A percentile compares a stretch with the other conserved stretches of the same genome.
These are phyloP conservation scores for Botryotinia convoluta DNA, from an alignment of 2,329 filamentous ascomycete genomes.

Conservation along the genomic window DNA sequence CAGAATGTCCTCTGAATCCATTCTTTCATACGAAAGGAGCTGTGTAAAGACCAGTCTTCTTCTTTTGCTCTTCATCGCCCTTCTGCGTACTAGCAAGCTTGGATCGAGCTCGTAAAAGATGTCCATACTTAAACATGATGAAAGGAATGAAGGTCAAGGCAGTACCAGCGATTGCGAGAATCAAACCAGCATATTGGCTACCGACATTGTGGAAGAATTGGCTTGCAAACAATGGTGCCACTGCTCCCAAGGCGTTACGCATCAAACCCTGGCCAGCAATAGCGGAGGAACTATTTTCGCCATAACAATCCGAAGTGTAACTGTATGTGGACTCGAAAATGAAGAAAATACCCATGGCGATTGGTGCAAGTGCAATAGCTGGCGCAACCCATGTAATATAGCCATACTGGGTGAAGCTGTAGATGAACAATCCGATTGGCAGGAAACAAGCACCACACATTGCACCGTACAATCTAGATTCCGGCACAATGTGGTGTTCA, in stretches of 20 bases:
- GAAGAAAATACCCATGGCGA: constrained; percentile 19
- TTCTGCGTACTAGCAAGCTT: constrained; percentile 44
- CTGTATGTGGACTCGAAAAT: constrained; percentile 19
- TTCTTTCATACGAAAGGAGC: constrained; percentile 2
- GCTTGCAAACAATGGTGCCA: constrained; percentile 18
- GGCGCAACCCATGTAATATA: constrained; percentile 20
- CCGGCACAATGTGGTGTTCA: constrained; percentile 47
- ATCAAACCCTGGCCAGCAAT: constrained; percentile 19
- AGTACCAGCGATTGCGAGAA: constrained; percentile 13
- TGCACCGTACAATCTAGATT: constrained; percentile 75
- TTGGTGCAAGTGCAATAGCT: constrained; percentile 14
- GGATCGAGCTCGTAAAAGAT: constrained; percentile 43
- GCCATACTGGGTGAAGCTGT: constrained; percentile 49
- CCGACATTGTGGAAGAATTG: constrained; percentile 21
- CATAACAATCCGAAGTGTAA: constrained; percentile 21
- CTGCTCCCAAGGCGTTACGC: constrained; percentile 20
- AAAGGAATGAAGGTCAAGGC: constrained; percentile 17
- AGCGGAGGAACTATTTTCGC: constrained; percentile 16
- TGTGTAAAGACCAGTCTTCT: constrained; percentile 1
- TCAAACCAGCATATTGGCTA: constrained; percentile 19
- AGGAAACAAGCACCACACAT: constrained; percentile 72
- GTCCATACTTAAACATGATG: constrained; percentile 20
- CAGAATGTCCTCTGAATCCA: background rate
- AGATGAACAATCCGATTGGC: constrained; percentile 72
- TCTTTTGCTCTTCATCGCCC: background rate